Base-by-base conservation (phyloP, 2,329 filamentous ascomycete species). In the Microcera coccophila region DNA sequence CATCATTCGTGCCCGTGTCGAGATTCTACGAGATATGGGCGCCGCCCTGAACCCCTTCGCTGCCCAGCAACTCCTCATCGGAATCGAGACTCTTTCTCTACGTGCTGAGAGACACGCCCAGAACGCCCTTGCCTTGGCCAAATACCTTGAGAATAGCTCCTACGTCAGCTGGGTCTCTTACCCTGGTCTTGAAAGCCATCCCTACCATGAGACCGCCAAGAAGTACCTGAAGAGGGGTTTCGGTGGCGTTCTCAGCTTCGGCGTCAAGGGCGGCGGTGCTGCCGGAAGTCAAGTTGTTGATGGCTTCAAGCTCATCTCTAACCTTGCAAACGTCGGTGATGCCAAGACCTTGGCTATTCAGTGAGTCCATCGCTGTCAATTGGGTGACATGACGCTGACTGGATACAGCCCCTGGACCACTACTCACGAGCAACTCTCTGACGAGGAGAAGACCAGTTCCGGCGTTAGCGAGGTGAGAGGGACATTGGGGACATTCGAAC, bases 121-220 rank as follows among this genome's bases (percentile, higher is more conserved):
- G 60, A 97, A 97, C 65, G 82, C 93, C 1, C 67, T 91, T 29
- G 78, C 81, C 17, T 74, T 97, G 42, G 91, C 91, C 1, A 74
- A 76, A 60, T 94, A 90, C 81, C 75, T 97, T 33, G 83, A 94
- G 73, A 79, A 78, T 62, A 91, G 89, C 70, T 75, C 83, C 39
- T 81, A 93, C 60, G 90, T 97, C 36, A 78, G 78, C 58, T 98
- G 91, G 91, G 91, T 97, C 10, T 93, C 87, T 28, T 97, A 97
- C 67, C 90, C 87, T 0, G 93, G 93, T 16, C 76, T 97, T 4
- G 78, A 84, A 68, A 87, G 75, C 72, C 93, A 97, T 65, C 75
- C 79, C 11, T 88, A 81, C 59, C 87, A 97, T 67, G 78, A 78
- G 60, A 66, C 82, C 3, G 93, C 91, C 31, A 91, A 90, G 76